Evolutionary conservation across 805 yeast genomes (phyloP), one percentile per base, ranked within the genome.

Genomic region (Teunomyces kruisii): DNA sequence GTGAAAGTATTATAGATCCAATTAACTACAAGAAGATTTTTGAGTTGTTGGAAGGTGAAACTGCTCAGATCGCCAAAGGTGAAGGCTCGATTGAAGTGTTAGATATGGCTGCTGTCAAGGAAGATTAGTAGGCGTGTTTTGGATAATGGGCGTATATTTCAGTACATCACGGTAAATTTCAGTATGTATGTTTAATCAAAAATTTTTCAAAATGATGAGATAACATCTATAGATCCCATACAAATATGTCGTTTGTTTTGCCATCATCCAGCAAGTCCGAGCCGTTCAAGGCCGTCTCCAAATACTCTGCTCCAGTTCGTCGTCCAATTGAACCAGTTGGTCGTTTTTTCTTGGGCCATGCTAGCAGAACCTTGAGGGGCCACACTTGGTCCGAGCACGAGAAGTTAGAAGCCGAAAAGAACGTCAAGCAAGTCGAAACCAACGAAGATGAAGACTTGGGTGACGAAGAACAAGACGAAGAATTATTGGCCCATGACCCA

Each of bases 301-400:
- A 74, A 45, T 80, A 73, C 64, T 60, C 86, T 39, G 77, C 80
- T 17, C 76, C 90, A 39, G 76, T 77, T 39, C 85, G 86, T 57
- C 86, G 96, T 67, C 84, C 92, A 48, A 76, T 91, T 51, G 99
- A 94, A 74, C 98, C 99, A 31, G 97, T 92, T 55, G 99, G 99
- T 46, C 92, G 95, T 51, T 87, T 80, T 65, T 94, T 91, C 75
- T 75, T 94, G 58, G 97, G 97, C 42, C 99, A 94, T 63, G 98
- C 98, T 47, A 83, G 96, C 56, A 87, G 99, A 78, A 81, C 95
- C 44, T 77, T 91, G 58, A 84, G 96, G 73, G 96, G 96, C 67
- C 97, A 96, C 74, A 89, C 98, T 40, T 94, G 97, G 96, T 89
- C 97, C 45, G 98, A 94, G 72, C 94, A 81, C 62, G 99, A 94